Evolutionary conservation across 495 filamentous ascomycete genomes (phyloP), one percentile per base, ranked within the genome.

Genomic region (Xylaria acuta): DNA sequence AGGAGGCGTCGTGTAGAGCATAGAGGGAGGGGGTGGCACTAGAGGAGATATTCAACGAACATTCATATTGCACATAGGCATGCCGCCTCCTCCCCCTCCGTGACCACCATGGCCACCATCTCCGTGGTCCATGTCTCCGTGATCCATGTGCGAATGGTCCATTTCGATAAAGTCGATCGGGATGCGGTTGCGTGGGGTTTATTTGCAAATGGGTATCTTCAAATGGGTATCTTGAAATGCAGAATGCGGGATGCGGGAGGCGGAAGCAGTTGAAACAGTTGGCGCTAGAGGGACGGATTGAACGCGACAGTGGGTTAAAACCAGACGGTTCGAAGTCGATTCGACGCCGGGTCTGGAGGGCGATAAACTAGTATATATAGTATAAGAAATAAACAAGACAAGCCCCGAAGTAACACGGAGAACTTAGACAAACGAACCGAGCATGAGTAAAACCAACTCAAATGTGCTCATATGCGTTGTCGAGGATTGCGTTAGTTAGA

Each of bases 21-120:
- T n/a, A n/a, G n/a, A n/a, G n/a, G n/a, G 70, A 16, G 18, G n/a
- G 51, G 34, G 2, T 56, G 41, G 60, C 49, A 20, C n/a, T 63
- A n/a, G n/a, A n/a, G 32, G 36, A 60, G 38, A 67, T 60, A n/a
- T 59, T 30, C 47, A 59, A 76, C 88, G 77, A 81, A 93, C 94
- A 77, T 93, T 96, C 93, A 97, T 98, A 79, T 83, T 93, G 87
- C 94, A 97, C 81, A 75, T 78, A 14, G 73, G 71, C 75, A 77
- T 80, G 59, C 53, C 53, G 34, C 59, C 64, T 43, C 72, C 75
- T 73, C 79, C 80, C 27, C 79, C 80, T 32, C 72, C 75, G 67
- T 75, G 67, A 16, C 53, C 71, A 49, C 79, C 80, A 65, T 81
- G 77, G 73, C 72, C 88, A 83, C 90, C 89, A 75, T 86, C 85